Evolutionary conservation across 2,329 filamentous ascomycete species (phyloP), one percentile per base, ranked within the genome.

Genomic region (Phialophora chinensis): DNA sequence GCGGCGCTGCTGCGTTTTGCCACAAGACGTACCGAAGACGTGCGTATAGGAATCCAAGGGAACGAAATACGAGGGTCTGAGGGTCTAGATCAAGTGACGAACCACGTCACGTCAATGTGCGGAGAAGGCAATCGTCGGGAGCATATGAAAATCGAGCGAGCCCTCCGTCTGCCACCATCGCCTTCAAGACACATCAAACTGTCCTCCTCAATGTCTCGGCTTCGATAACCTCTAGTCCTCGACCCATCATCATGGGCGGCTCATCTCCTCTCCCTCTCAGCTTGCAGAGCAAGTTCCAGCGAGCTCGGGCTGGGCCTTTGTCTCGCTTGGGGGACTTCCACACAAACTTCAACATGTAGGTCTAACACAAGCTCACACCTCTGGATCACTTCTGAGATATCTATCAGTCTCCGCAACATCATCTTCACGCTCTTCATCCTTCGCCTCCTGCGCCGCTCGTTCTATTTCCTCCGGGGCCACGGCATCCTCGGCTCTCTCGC

Each of bases 351-450:
- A 79, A 81, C 66, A 74, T 81, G 80, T 81, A 76, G 73, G 80
- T 76, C 65, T 35, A 31, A 55, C 38, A 25, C 8, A 33, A 12
- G 23, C 12, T 20, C 29, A 12, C 7, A 8, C 3, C 27, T n/a
- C 25, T 8, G 53, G n/a, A 35, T 17, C 53, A 55, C n/a, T 14
- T 55, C 53, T 31, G 60, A 10, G 11, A 6, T 6, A 8, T 55
- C 44, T 27, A 35, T 23, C 71, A 94, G 92, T 67, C 75, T 97
- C 68, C 91, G 92, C 62, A 96, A 97, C 77, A 83, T 97, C 66
- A 83, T 98, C 73, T 96, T 98, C 79, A 84, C 93, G 75, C 86
- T 96, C 73, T 97, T 98, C 81, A 78, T 97, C 67, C 82, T 96
- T 56, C 90, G 93, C 76, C 91, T 93, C 84, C 87, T 90, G 35